Percentiles rank a stretch among this genome's conserved stretches.
These are phyloP conservation scores for Incumbomyces delicatus DNA, from an alignment of 2,329 filamentous ascomycete genomes.

Conservation along the genomic window DNA sequence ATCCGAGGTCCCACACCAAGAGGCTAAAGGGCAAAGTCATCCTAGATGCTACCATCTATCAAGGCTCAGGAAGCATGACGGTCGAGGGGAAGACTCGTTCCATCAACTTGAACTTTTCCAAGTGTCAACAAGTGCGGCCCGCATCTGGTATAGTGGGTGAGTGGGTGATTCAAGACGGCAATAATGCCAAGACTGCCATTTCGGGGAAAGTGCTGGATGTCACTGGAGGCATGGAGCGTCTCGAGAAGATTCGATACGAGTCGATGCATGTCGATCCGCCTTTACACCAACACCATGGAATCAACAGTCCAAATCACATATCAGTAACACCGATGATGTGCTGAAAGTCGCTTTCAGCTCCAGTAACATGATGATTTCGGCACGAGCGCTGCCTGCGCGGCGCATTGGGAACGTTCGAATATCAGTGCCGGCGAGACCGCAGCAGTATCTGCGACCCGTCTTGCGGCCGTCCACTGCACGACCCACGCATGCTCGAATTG, in stretches of 20 bases:
- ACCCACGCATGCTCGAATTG: conserved; percentile 5
- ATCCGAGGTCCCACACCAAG: no score
- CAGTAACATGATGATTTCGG: conserved; percentile 11
- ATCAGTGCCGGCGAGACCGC: conserved; percentile 1
- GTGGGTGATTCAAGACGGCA: no score
- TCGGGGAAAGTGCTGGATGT: not conserved
- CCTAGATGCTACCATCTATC: no score
- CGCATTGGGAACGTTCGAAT: conserved; percentile 9
- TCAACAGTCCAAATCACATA: not conserved
- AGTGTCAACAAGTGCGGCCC: no score
- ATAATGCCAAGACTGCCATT: no score
- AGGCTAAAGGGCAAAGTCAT: no score
- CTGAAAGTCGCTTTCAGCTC: conserved; percentile 4
- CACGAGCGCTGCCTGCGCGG: conserved; percentile 16
- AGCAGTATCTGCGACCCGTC: conserved; percentile 4
- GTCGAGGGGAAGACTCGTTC: no score
- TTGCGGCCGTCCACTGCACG: not conserved
- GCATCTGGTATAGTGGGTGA: no score
- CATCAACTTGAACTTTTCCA: no score
- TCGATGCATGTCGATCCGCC: not conserved
- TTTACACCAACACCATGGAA: not conserved
- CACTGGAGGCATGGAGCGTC: not conserved
- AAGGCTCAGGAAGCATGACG: no score
- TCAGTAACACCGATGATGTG: conserved; percentile 13
- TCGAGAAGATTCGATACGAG: conserved; percentile 4